phyloP scores from a whole-genome alignment of 192 early-diverging fungal species.

The Podila minutissima region DNA sequence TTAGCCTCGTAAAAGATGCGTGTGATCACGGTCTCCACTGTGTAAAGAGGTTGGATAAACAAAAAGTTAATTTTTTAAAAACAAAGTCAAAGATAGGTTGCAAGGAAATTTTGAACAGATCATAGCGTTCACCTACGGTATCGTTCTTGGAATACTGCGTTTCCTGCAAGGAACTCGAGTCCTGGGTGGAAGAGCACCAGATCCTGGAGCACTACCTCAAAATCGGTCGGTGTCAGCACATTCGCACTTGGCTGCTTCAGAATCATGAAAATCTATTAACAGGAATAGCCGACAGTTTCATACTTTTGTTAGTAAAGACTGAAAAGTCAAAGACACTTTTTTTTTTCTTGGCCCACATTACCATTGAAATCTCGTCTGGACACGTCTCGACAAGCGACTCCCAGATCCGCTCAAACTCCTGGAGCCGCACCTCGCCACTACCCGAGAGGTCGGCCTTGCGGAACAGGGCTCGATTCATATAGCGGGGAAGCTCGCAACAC shows the following conservation, averaged over 20 bases:
- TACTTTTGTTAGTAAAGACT: neutral
- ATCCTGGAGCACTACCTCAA: conserved; percentile 78
- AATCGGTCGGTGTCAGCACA: conserved; percentile 70
- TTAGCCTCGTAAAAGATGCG: conserved; percentile 84
- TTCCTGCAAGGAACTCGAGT: conserved; percentile 82
- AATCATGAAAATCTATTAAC: conserved; percentile 63
- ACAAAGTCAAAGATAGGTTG: neutral
- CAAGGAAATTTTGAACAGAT: neutral
- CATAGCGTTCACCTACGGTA: conserved; percentile 66
- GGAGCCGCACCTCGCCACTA: conserved; percentile 20
- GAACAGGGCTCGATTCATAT: conserved; percentile 75
- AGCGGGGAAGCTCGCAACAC: conserved; percentile 71
- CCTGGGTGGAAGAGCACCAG: conserved; percentile 89
- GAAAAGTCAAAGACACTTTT: too few relatives aligned
- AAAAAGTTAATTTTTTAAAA: neutral
- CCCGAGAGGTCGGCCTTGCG: conserved; percentile 41
- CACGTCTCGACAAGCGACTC: conserved; percentile 30
- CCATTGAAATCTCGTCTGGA: conserved; percentile 53
- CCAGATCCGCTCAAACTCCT: conserved; percentile 46
- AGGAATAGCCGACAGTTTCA: neutral
- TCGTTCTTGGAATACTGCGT: conserved; percentile 84
- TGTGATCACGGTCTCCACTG: conserved; percentile 89
- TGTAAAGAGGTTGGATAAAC: neutral
- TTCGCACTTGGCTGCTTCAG: conserved; percentile 57
- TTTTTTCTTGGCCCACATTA: conserved; percentile 14